Evolutionary conservation across 116 monocot species (phyloP).

Genomic region (Thalassia testudinum): DNA sequence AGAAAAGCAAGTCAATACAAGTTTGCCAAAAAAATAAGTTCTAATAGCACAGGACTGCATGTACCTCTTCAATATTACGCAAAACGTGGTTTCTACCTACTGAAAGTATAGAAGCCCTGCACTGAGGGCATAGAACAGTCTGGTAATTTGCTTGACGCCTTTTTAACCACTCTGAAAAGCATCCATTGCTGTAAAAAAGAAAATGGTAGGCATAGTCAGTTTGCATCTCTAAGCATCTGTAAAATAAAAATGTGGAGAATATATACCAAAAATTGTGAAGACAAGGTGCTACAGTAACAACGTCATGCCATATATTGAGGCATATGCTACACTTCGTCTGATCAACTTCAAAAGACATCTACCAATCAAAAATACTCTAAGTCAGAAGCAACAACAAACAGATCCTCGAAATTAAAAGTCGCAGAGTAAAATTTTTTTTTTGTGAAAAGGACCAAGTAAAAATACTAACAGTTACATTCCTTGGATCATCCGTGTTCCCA

Average conservation of each 20-base stretch:
- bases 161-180: slow-evolving; percentile 94
- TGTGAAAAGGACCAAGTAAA: no score
- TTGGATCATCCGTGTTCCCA: no score
- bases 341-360: slow-evolving; percentile 77
- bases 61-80: slow-evolving; percentile 84
- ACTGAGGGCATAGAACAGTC: slow-evolving; percentile 64
- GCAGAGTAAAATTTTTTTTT: no score
- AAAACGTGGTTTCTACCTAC: slow-evolving; percentile 92
- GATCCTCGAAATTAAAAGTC: no score
- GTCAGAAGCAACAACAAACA: no score
- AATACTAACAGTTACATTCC: no score
- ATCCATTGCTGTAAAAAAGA: slow-evolving; percentile 64
- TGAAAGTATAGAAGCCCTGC: slow-evolving; percentile 50
- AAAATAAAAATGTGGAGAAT: background rate
- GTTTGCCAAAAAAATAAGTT: background rate
- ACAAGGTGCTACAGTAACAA: slow-evolving; percentile 93
- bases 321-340: slow-evolving; percentile 98
- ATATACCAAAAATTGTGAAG: slow-evolving; percentile 96
- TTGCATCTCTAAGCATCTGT: background rate
- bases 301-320: slow-evolving; percentile 99
- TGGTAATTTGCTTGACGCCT: slow-evolving; percentile 27
- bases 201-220: background rate
- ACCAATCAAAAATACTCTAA: no score
- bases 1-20: background rate
- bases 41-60: background rate